Evolutionary conservation across 2,329 filamentous ascomycete species (phyloP).

Genomic region (Phyllosticta capitalensis): DNA sequence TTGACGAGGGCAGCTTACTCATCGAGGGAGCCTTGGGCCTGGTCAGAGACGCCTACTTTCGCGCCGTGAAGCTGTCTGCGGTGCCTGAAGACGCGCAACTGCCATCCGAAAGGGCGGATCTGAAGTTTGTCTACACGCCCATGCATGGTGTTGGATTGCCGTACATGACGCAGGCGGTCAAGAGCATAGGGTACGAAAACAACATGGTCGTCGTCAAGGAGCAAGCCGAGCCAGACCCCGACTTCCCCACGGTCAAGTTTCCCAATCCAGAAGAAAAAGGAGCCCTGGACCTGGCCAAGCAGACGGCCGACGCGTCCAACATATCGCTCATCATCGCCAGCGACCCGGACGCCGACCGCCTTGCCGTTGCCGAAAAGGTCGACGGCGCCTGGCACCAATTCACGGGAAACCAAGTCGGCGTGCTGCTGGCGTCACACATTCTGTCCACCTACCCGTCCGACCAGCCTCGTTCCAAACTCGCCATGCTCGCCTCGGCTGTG

Average conservation of each 20-base stretch:
- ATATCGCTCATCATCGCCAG: conserved; percentile 49
- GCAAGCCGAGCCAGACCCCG: conserved; percentile 50
- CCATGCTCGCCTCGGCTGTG: conserved; percentile 54
- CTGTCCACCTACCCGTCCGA: conserved; percentile 37
- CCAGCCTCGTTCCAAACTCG: conserved; percentile 33
- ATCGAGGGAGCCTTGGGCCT: conserved; percentile 34
- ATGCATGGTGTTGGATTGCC: conserved; percentile 47
- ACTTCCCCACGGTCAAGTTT: conserved; percentile 55
- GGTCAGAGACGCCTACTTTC: conserved; percentile 36
- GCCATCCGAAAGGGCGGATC: conserved; percentile 12
- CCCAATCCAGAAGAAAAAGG: conserved; percentile 58
- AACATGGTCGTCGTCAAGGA: conserved; percentile 39
- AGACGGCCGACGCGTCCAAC: conserved; percentile 40
- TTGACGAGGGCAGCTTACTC: conserved; percentile 29
- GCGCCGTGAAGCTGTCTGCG: conserved; percentile 32
- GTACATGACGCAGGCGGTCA: conserved; percentile 35
- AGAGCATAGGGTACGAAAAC: conserved; percentile 30
- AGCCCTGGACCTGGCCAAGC: conserved; percentile 50
- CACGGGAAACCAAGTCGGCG: conserved; percentile 56
- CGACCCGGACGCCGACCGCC: conserved; percentile 57
- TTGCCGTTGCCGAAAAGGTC: conserved; percentile 51
- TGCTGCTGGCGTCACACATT: conserved; percentile 49
- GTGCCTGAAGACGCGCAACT: conserved; percentile 21
- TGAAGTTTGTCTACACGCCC: conserved; percentile 45
- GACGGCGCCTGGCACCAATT: conserved; percentile 49